Evolutionary conservation across 805 yeast genomes (phyloP).

Genomic region (Lachancea meyersii): DNA sequence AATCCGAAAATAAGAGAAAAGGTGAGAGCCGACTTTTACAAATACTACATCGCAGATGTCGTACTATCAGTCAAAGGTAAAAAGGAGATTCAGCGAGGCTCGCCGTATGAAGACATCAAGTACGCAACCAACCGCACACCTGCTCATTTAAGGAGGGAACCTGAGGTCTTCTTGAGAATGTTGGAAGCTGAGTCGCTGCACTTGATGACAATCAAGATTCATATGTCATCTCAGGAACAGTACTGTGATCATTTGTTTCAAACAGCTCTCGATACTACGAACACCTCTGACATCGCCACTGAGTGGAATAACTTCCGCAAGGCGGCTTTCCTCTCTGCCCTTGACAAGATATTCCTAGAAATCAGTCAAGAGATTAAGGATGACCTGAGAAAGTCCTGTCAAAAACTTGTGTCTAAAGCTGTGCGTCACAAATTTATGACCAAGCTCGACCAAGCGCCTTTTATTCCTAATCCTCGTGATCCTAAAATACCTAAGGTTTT

Average conservation of each 20-base stretch:
- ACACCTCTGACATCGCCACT: slow-evolving; percentile 64
- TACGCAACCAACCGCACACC: slow-evolving; percentile 81
- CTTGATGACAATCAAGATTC: slow-evolving; percentile 57
- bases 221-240: slow-evolving; percentile 35
- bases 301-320: slow-evolving; percentile 80
- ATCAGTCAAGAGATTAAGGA: slow-evolving; percentile 76
- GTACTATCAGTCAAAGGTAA: slow-evolving; percentile 79
- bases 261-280: slow-evolving; percentile 63
- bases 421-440: slow-evolving; percentile 64
- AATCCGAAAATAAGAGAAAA: slow-evolving; percentile 74
- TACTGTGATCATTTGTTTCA: slow-evolving; percentile 44
- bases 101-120: slow-evolving; percentile 83
- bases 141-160: slow-evolving; percentile 63
- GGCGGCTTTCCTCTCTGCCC: slow-evolving; percentile 56
- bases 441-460: slow-evolving; percentile 90
- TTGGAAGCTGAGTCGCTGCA: slow-evolving; percentile 83
- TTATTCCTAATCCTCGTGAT: slow-evolving; percentile 68
- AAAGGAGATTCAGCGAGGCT: slow-evolving; percentile 67
- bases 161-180: slow-evolving; percentile 84
- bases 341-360: slow-evolving; percentile 59
- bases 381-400: slow-evolving; percentile 69
- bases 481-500: slow-evolving; percentile 85
- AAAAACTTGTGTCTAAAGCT: slow-evolving; percentile 58
- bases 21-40: slow-evolving; percentile 55
- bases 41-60: slow-evolving; percentile 63